Percentiles rank a stretch among this genome's conserved stretches.
phyloP scores from a whole-genome alignment of 805 yeast genomes.

The Teunomyces pallodes region DNA sequence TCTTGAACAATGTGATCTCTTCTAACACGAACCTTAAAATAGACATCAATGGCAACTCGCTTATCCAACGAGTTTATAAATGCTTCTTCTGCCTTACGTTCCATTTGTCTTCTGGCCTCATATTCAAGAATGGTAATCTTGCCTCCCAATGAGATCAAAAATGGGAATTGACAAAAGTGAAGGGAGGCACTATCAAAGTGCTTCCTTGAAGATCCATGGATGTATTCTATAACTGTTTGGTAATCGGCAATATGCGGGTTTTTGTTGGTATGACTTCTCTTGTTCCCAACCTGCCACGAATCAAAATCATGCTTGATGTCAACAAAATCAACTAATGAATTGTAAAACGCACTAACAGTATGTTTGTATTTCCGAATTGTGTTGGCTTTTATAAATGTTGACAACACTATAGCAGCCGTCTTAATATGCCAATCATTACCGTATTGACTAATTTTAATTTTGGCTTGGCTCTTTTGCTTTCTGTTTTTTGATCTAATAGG shows the following conservation, averaged over 20 bases:
- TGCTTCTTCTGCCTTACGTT: constrained; percentile 84
- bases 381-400: constrained; percentile 56
- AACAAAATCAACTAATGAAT: constrained; percentile 75
- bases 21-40: constrained; percentile 66
- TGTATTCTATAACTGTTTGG: constrained; percentile 45
- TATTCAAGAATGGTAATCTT: constrained; percentile 79
- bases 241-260: constrained; percentile 23
- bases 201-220: constrained; percentile 39
- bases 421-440: constrained; percentile 80
- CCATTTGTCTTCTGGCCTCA: constrained; percentile 81
- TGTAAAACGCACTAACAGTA: constrained; percentile 58
- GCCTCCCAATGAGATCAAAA: constrained; percentile 74
- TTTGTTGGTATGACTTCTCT: constrained; percentile 8
- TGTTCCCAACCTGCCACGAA: constrained; percentile 62
- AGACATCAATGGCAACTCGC: constrained; percentile 60
- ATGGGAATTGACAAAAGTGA: constrained; percentile 84
- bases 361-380: constrained; percentile 24
- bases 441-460: constrained; percentile 57
- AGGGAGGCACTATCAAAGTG: constrained; percentile 24
- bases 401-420: constrained; percentile 60
- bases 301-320: constrained; percentile 80
- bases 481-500: not conserved
- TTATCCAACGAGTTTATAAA: constrained; percentile 71
- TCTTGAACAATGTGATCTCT: constrained; percentile 68
- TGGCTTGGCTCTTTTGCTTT: constrained; percentile 16